These are phyloP conservation scores for Dalechampia spathulata DNA, from an alignment of 441 rosid species.

Conservation along the genomic window DNA sequence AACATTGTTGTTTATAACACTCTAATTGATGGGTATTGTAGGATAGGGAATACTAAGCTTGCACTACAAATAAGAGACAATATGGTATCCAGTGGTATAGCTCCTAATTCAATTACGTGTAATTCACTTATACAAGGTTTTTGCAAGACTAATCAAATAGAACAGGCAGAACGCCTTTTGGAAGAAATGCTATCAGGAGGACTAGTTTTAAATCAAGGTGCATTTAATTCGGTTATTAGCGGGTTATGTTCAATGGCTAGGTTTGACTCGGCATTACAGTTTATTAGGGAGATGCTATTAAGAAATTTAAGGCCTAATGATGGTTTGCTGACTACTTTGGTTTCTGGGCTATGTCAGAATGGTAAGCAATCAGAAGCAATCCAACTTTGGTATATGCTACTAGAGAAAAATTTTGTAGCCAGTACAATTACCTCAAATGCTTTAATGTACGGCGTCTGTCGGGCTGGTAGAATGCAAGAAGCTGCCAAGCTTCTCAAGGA, in stretches of 20 bases:
- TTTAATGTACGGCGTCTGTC: slow-evolving; percentile 61
- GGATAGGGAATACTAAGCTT: slow-evolving; percentile 38
- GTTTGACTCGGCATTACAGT: slow-evolving; percentile 44
- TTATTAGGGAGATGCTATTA: slow-evolving; percentile 45
- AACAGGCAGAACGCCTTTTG: slow-evolving; percentile 41
- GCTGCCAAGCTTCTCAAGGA: slow-evolving; percentile 44
- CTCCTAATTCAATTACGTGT: slow-evolving; percentile 51
- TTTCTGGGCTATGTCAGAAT: slow-evolving; percentile 49
- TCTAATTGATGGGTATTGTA: slow-evolving; percentile 54
- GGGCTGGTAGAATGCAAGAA: slow-evolving; percentile 46
- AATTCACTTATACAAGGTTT: slow-evolving; percentile 61
- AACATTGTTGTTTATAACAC: slow-evolving; percentile 64
- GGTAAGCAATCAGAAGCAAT: slow-evolving; percentile 49
- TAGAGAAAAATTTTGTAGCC: slow-evolving; percentile 39
- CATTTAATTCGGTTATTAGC: slow-evolving; percentile 48
- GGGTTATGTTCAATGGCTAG: slow-evolving; percentile 38
- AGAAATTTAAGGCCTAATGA: slow-evolving; percentile 66
- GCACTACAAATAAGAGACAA: slow-evolving; percentile 54
- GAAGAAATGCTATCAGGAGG: slow-evolving; percentile 55
- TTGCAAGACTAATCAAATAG: slow-evolving; percentile 42
- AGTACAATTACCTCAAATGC: slow-evolving; percentile 60
- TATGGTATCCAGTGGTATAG: slow-evolving; percentile 53
- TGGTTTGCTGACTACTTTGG: slow-evolving; percentile 51
- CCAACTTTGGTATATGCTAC: slow-evolving; percentile 45
- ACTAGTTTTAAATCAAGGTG: slow-evolving; percentile 36